Conservation (phyloP, 1,284 basidiomycete species). For the Coniophora puteana region DNA sequence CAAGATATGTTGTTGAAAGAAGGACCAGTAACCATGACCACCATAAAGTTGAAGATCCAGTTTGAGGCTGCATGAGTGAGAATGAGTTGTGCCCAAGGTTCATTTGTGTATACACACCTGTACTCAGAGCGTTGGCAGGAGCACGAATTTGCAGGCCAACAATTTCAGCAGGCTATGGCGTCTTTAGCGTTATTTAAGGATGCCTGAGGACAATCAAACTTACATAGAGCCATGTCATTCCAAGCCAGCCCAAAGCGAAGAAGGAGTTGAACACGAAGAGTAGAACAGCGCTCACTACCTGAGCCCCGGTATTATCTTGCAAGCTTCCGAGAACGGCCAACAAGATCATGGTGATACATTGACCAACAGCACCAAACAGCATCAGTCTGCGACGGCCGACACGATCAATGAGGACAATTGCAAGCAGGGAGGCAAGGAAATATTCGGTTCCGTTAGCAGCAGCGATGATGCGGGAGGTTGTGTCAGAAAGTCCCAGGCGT, state of each 20-base stretch:
- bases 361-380: slow-evolving; percentile 55
- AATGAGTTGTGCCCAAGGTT: slow-evolving; percentile 25
- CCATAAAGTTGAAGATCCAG: slow-evolving; percentile 60
- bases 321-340: slow-evolving; percentile 52
- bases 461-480: slow-evolving; percentile 57
- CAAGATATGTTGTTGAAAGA: slow-evolving; percentile 56
- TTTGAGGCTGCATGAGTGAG: slow-evolving; percentile 28
- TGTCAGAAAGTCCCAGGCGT: slow-evolving; percentile 50
- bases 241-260: slow-evolving; percentile 65
- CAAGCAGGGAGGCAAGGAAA: slow-evolving; percentile 55
- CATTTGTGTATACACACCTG: slow-evolving; percentile 27
- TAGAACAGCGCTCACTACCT: slow-evolving; percentile 52
- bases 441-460: slow-evolving; percentile 67
- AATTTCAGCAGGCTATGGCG: slow-evolving; percentile 51
- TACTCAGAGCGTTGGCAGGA: slow-evolving; percentile 59
- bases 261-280: slow-evolving; percentile 66
- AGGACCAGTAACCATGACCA: slow-evolving; percentile 60
- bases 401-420: slow-evolving; percentile 51
- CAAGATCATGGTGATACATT: slow-evolving; percentile 58
- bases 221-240: slow-evolving; percentile 63
- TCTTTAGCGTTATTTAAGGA: slow-evolving; percentile 3
- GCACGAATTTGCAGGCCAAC: slow-evolving; percentile 53
- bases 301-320: slow-evolving; percentile 41
- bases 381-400: slow-evolving; percentile 62
- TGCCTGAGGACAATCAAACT: slow-evolving; percentile 16